Evolutionary conservation across 2,329 filamentous ascomycete genomes (phyloP).

Genomic region (Aspergillus uvarum): DNA sequence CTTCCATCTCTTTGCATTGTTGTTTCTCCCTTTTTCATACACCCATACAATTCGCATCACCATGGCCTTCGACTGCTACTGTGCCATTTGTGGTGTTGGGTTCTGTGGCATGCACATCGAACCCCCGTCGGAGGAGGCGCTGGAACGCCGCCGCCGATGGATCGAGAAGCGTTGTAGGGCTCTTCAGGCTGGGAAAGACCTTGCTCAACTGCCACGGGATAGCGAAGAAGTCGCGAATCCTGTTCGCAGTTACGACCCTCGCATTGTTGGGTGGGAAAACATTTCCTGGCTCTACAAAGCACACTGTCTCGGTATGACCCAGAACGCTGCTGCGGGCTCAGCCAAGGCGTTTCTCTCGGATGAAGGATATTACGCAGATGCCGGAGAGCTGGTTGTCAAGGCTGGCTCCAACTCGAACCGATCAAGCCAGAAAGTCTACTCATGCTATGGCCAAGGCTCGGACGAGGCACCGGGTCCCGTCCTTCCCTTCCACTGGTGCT

Average conservation of each 20-base stretch:
- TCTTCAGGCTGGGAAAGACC: conserved; percentile 10
- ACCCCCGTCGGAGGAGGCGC: conserved; percentile 16
- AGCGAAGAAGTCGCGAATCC: conserved; percentile 14
- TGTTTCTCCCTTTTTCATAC: neutral
- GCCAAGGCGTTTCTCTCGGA: conserved; percentile 22
- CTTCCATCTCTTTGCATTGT: neutral
- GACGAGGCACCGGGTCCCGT: conserved; percentile 22
- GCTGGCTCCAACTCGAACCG: neutral
- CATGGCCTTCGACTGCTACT: conserved; percentile 28
- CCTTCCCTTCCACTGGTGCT: conserved; percentile 24
- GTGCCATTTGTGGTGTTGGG: conserved; percentile 23
- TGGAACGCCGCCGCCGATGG: conserved; percentile 20
- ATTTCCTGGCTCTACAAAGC: conserved; percentile 22
- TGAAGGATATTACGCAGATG: conserved; percentile 23
- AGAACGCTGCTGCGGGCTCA: conserved; percentile 8
- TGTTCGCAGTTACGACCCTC: conserved; percentile 23
- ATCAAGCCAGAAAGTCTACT: neutral
- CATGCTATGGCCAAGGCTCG: conserved; percentile 20
- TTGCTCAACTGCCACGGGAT: conserved; percentile 7
- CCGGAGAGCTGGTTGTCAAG: conserved; percentile 22
- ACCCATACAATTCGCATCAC: neutral
- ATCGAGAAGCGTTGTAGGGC: conserved; percentile 20
- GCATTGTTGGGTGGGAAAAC: conserved; percentile 17
- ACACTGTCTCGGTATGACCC: conserved; percentile 18
- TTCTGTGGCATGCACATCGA: conserved; percentile 25